phyloP scores from a whole-genome alignment of 1,284 basidiomycete species.

The Phellinidium pouzarii region DNA sequence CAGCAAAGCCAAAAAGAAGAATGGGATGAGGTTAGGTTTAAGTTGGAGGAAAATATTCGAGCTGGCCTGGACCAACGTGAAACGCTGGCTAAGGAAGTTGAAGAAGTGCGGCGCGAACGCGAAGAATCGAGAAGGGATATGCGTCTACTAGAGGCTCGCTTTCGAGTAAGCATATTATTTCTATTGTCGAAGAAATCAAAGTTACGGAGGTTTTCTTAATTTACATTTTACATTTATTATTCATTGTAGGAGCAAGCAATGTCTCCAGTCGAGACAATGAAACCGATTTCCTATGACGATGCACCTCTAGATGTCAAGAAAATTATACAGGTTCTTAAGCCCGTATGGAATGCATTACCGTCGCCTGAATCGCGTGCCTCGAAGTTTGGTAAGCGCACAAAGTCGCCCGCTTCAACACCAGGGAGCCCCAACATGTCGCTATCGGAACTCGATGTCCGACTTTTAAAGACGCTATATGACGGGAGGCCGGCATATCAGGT shows the following conservation, averaged over 20 bases:
- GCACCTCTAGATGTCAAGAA: slow-evolving; percentile 46
- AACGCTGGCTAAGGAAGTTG: slow-evolving; percentile 44
- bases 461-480: slow-evolving; percentile 69
- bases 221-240: neutral
- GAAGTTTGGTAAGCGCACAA: slow-evolving; percentile 47
- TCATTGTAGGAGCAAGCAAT: slow-evolving; percentile 7
- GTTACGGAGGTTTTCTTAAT: too few relatives aligned
- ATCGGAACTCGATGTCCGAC: slow-evolving; percentile 73
- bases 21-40: slow-evolving; percentile 37
- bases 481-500: slow-evolving; percentile 31
- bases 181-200: neutral
- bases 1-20: slow-evolving; percentile 42
- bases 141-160: slow-evolving; percentile 35
- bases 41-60: slow-evolving; percentile 46
- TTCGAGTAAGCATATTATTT: slow-evolving; percentile 33
- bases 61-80: slow-evolving; percentile 42
- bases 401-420: slow-evolving; percentile 33
- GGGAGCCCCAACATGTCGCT: slow-evolving; percentile 46
- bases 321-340: slow-evolving; percentile 57
- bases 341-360: slow-evolving; percentile 76
- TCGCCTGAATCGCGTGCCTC: slow-evolving; percentile 68
- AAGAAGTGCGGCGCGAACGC: slow-evolving; percentile 46
- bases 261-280: slow-evolving; percentile 24
- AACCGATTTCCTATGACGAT: slow-evolving; percentile 25
- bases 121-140: slow-evolving; percentile 47